These are phyloP conservation scores for Alternaria burnsii DNA, from an alignment of 2,329 filamentous ascomycete species.

Conservation along the genomic window DNA sequence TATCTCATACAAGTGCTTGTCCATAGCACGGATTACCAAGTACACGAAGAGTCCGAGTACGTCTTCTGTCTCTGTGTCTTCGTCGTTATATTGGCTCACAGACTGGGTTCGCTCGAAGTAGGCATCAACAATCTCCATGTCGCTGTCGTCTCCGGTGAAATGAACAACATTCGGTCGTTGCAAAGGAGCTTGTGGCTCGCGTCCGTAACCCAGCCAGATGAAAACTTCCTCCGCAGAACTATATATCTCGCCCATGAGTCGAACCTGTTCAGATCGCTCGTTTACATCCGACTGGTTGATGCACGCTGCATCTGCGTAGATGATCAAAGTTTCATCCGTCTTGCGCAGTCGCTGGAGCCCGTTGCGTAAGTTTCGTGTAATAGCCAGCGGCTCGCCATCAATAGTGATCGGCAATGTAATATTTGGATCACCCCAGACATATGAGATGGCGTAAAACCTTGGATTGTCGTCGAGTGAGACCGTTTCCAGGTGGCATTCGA, in stretches of 20 bases:
- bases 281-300: conserved; percentile 23
- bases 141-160: background rate
- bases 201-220: conserved; percentile 12
- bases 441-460: conserved; percentile 10
- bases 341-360: background rate
- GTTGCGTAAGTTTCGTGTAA: conserved; percentile 4
- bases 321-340: background rate
- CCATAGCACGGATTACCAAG: conserved; percentile 1
- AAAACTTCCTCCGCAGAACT: background rate
- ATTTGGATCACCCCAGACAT: conserved; percentile 2
- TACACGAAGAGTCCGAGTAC: conserved; percentile 9
- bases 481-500: background rate
- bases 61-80: background rate
- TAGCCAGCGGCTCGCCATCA: background rate
- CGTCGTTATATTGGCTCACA: background rate
- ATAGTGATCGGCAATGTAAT: background rate
- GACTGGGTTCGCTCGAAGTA: background rate
- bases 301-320: conserved; percentile 22
- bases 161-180: background rate
- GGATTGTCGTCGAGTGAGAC: conserved; percentile 10
- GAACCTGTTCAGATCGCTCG: conserved; percentile 15
- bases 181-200: background rate
- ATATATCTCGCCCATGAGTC: conserved; percentile 22
- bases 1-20: conserved; percentile 1
- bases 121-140: background rate